Percentiles rank a stretch among this genome's conserved stretches.
Evolutionary conservation across 305 asterid genomes (phyloP).

Genomic region (Andrographis paniculata): DNA sequence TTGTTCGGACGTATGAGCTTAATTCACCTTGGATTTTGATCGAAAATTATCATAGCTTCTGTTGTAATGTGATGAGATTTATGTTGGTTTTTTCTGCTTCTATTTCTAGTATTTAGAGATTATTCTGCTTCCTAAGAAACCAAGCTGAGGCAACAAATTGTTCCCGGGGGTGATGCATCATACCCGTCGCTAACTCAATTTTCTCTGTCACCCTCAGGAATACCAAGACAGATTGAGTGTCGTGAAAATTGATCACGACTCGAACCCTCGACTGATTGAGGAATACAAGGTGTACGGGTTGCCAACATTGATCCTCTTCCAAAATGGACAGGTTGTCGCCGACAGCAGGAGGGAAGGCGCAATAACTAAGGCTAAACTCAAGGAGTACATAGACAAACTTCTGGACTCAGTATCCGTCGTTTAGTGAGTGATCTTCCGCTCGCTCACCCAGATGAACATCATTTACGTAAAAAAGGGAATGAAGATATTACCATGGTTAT

Average conservation of each 20-base stretch:
- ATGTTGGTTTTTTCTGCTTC: no score
- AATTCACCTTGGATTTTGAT: no score
- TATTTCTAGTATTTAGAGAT: no score
- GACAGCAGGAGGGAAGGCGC: slow-evolving; percentile 85
- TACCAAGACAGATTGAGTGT: slow-evolving; percentile 56
- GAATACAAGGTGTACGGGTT: slow-evolving; percentile 80
- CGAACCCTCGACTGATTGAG: slow-evolving; percentile 69
- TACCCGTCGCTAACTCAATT: neutral
- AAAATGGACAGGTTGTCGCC: slow-evolving; percentile 66
- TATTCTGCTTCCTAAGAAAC: no score
- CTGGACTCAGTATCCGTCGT: slow-evolving; percentile 41
- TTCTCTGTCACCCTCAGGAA: slow-evolving; percentile 33
- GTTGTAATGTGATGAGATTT: no score
- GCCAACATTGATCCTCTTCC: slow-evolving; percentile 71
- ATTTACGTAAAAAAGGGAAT: neutral
- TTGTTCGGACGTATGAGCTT: no score
- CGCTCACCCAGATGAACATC: slow-evolving; percentile 16
- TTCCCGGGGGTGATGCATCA: no score
- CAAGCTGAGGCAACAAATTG: no score
- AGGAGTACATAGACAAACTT: slow-evolving; percentile 51
- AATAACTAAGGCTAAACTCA: slow-evolving; percentile 64
- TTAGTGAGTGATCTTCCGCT: slow-evolving; percentile 22
- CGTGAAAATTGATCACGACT: slow-evolving; percentile 77
- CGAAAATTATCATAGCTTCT: no score
- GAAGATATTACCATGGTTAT: no score